phyloP scores from a whole-genome alignment of 148 eudicot genomes.

The Camellia sinensis region DNA sequence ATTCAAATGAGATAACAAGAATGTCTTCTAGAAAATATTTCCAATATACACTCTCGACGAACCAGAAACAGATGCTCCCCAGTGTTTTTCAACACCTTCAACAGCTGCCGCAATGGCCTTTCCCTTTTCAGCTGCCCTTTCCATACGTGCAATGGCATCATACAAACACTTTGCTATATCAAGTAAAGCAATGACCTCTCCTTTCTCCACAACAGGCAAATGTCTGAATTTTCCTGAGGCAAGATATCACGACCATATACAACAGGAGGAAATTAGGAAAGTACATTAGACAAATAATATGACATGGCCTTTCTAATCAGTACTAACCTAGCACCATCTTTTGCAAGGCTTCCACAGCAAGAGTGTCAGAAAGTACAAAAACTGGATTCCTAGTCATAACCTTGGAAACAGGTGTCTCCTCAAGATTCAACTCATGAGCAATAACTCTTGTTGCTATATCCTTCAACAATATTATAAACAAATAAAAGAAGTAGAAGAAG shows the following conservation, averaged over 20 bases:
- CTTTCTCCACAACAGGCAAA: conserved; percentile 90
- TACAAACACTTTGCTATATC: conserved; percentile 96
- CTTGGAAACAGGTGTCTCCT: conserved; percentile 87
- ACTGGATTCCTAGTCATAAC: conserved; percentile 94
- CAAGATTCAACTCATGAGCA: conserved; percentile 78
- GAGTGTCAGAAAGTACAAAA: conserved; percentile 88
- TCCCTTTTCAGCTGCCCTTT: conserved; percentile 96
- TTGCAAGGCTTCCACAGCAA: conserved; percentile 95
- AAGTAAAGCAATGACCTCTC: conserved; percentile 91
- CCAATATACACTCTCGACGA: conserved; percentile 24
- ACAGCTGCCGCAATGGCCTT: conserved; percentile 94
- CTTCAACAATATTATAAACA: conserved; percentile 29
- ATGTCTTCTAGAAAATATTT: background rate
- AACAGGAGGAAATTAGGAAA: background rate
- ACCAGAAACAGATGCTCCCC: conserved; percentile 86
- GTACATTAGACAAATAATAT: background rate
- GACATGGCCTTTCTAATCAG: background rate
- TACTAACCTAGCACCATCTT: conserved; percentile 89
- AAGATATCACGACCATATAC: conserved; percentile 9
- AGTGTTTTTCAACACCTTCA: conserved; percentile 93
- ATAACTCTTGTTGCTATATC: conserved; percentile 88
- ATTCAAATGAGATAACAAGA: background rate
- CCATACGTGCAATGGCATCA: conserved; percentile 97
- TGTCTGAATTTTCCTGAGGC: conserved; percentile 92
- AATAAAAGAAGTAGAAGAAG: conserved; percentile 11